Conservation (phyloP, 257 asterid species). For the Plectranthus barbatus region DNA sequence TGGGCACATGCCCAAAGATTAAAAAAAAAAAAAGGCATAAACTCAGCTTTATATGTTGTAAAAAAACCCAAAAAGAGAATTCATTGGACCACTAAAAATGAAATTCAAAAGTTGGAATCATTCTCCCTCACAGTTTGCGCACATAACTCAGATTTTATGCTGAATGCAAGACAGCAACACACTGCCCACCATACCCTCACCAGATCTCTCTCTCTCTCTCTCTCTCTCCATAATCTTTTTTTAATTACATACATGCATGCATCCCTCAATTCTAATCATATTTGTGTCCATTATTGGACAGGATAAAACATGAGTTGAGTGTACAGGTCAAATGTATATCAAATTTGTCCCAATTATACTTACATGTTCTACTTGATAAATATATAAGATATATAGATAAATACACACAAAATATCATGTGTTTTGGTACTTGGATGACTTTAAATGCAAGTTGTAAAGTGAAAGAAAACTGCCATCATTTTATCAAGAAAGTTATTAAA, state of each 20-base stretch:
- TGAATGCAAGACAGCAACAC: conserved; percentile 47
- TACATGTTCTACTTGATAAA: no score
- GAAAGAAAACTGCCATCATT: not conserved
- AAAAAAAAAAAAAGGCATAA: conserved; percentile 14
- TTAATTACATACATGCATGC: no score
- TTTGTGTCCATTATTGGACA: no score
- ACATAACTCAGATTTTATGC: conserved; percentile 34
- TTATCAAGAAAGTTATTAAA: not conserved
- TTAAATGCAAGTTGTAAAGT: not conserved
- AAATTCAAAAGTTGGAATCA: conserved; percentile 63
- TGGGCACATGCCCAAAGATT: conserved; percentile 26
- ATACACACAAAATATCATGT: not conserved
- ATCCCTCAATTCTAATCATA: no score
- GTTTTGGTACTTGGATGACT: not conserved
- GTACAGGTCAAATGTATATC: not conserved
- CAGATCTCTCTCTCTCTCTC: no score
- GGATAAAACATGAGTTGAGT: no score
- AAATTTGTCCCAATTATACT: not conserved
- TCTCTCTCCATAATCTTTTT: no score
- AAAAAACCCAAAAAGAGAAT: conserved; percentile 22
- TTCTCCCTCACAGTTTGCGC: conserved; percentile 20
- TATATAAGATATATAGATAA: no score
- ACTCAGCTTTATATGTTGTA: conserved; percentile 26
- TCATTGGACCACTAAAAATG: conserved; percentile 8
- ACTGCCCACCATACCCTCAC: no score